Evolutionary conservation across 2,329 filamentous ascomycete species (phyloP), one percentile per base, ranked within the genome.

Genomic region (Thielaviopsis cerberus): DNA sequence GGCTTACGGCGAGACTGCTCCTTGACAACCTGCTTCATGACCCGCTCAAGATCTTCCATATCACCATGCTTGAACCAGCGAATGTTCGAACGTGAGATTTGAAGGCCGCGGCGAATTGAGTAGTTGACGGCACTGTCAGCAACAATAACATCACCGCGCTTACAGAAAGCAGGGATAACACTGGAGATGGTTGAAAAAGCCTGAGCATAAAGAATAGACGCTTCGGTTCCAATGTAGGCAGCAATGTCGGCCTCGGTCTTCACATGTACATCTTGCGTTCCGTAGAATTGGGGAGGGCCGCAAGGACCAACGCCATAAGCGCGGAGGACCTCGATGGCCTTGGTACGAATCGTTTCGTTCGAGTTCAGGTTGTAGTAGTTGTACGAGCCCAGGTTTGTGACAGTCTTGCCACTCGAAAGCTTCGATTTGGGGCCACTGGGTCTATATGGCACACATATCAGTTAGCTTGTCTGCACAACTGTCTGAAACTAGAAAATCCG

Each of bases 311-410:
- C 94, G 59, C 92, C 92, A 66, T 98, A 98, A 22, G 87, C 94
- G 61, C 91, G 86, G 45, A 98, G 79, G 0, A 90, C 94, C 69
- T 91, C 85, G 62, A 98, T 89, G 1, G 91, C 92, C 70, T 95
- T 94, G 65, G 96, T 89, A 67, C 94, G 95, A 66, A 98, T 83
- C 37, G 83, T 80, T 62, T 97, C 91, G 68, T 95, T 96, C 57
- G 82, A 81, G 63, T 94, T 88, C 70, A 98, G 89, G 73, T 98
- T 97, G 76, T 94, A 97, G 71, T 92, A 95, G 70, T 98, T 98
- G 73, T 89, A 92, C 1, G 88, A 94, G 41, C 88, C 91, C 63
- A 98, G 83, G 68, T 98, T 98, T 59, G 80, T 88, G 24, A 96
- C 92, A 20, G 86, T 94, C 63, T 88, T 85, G 65, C 92, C 92